Base-by-base conservation (phyloP, 2,329 filamentous ascomycete species). In the Aureobasidium namibiae region DNA sequence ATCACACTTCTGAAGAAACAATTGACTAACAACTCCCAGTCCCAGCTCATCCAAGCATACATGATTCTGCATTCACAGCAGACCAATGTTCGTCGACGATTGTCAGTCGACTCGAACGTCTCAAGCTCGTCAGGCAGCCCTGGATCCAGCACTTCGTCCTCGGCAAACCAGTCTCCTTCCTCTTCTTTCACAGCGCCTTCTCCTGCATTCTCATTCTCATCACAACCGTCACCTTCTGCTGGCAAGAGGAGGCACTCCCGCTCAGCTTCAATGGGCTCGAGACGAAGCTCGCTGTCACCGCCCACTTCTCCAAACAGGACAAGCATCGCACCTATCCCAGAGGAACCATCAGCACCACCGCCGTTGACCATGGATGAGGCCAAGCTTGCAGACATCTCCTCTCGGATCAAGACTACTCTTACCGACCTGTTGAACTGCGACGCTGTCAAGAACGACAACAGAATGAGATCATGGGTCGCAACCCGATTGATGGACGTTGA, bases 401-500 rank as follows among this genome's bases (percentile, higher is more conserved):
- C 78, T 53, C 76, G 79, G 63, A 80, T 81, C 68, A 81, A 82
- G 64, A 73, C 72, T 21, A 80, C 77, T 10, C 72, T 82, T 49
- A 82, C 79, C 11, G 78, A 80, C 60, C 70, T 82, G 1, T 69
- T 82, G 57, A 82, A 82, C 63, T 80, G 78, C 48, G 76, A 79
- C 16, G 74, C 73, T 41, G 79, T 80, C 3, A 74, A 73, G 41
- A 66, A 70, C 10, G 78, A 82, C 67, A 67, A 70, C 1, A 73
- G 73, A 61, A 75, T 75, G 64, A 72, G 80, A 41, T 69, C 69
- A 16, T 82, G 78, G 78, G 75, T 82, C 13, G 80, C 82, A 64
- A 73, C 72, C 4, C 71, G 76, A 48, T 69, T 82, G 48, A 80
- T 82, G 77, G 79, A 81, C 58, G 75, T 77, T 1, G 79, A 82